These are phyloP conservation scores for Globisporangium splendens DNA, from an alignment of 352 stramenopile genomes.

Conservation along the genomic window DNA sequence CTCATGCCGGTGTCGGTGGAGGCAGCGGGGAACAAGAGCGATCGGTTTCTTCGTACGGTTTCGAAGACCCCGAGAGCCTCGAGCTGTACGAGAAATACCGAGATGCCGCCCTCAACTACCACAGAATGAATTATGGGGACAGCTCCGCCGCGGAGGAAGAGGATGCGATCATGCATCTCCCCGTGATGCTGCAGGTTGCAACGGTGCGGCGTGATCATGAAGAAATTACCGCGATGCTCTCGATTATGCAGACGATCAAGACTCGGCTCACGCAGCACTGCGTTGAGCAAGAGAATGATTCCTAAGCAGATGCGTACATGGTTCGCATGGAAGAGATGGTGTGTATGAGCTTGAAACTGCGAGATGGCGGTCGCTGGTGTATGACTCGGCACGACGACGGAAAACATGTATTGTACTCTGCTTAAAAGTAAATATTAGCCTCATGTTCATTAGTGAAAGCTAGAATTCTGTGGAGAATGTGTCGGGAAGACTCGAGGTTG, in stretches of 20 bases:
- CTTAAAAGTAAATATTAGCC: no score
- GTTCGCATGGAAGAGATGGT: no score
- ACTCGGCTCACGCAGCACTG: conserved; percentile 56
- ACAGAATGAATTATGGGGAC: conserved; percentile 86
- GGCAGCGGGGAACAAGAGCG: conserved; percentile 56
- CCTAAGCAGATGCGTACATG: neutral
- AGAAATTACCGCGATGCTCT: conserved; percentile 66
- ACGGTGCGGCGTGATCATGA: conserved; percentile 67
- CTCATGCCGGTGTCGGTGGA: conserved; percentile 69
- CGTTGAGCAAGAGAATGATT: conserved; percentile 43
- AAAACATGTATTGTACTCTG: no score
- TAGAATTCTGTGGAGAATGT: no score
- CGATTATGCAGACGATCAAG: conserved; percentile 78
- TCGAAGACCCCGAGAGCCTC: conserved; percentile 70
- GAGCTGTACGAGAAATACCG: conserved; percentile 86
- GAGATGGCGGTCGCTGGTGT: no score
- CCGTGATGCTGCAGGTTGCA: conserved; percentile 82
- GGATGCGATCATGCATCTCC: conserved; percentile 88
- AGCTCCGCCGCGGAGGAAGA: conserved; percentile 73
- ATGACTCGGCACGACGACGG: no score
- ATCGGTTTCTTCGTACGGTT: conserved; percentile 55
- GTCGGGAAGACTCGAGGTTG: neutral
- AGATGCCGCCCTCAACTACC: conserved; percentile 75
- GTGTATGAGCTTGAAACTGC: conserved; percentile 5
- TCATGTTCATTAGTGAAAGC: no score